Evolutionary conservation across 2,329 filamentous ascomycete genomes (phyloP).

Genomic region (Pseudogymnoascus verrucosus): DNA sequence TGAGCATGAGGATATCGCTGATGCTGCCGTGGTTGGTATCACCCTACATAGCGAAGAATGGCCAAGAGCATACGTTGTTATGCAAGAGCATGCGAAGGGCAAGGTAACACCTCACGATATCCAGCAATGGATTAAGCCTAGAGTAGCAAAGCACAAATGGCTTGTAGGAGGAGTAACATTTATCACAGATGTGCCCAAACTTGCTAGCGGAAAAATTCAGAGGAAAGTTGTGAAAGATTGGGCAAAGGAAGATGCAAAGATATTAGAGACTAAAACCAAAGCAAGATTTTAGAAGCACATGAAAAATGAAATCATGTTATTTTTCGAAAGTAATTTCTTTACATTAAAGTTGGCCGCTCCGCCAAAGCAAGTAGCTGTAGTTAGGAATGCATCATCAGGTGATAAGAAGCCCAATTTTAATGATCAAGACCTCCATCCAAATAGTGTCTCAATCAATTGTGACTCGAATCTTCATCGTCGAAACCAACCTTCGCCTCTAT

Average conservation of each 20-base stretch:
- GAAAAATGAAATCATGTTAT: neutral
- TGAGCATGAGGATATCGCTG: slow-evolving; percentile 42
- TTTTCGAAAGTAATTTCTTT: neutral
- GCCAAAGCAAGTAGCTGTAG: neutral
- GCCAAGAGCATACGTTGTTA: slow-evolving; percentile 44
- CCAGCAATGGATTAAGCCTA: slow-evolving; percentile 35
- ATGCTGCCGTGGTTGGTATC: slow-evolving; percentile 48
- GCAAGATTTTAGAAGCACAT: slow-evolving; percentile 6
- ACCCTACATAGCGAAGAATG: slow-evolving; percentile 40
- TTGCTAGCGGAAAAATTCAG: slow-evolving; percentile 50
- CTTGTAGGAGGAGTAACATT: slow-evolving; percentile 45
- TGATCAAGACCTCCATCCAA: too few relatives aligned
- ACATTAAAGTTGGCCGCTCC: neutral
- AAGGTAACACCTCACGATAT: slow-evolving; percentile 45
- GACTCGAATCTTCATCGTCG: too few relatives aligned
- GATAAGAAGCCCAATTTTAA: too few relatives aligned
- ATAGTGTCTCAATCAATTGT: too few relatives aligned
- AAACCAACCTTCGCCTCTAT: too few relatives aligned
- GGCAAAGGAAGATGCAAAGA: slow-evolving; percentile 44
- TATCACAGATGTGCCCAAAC: slow-evolving; percentile 48
- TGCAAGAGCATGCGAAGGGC: slow-evolving; percentile 38
- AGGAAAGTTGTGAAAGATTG: slow-evolving; percentile 48
- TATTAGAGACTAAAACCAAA: slow-evolving; percentile 19
- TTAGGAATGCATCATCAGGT: too few relatives aligned
- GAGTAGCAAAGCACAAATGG: slow-evolving; percentile 44